These are phyloP conservation scores for Agroathelia rolfsii DNA, from an alignment of 1,284 basidiomycete species.

Conservation along the genomic window DNA sequence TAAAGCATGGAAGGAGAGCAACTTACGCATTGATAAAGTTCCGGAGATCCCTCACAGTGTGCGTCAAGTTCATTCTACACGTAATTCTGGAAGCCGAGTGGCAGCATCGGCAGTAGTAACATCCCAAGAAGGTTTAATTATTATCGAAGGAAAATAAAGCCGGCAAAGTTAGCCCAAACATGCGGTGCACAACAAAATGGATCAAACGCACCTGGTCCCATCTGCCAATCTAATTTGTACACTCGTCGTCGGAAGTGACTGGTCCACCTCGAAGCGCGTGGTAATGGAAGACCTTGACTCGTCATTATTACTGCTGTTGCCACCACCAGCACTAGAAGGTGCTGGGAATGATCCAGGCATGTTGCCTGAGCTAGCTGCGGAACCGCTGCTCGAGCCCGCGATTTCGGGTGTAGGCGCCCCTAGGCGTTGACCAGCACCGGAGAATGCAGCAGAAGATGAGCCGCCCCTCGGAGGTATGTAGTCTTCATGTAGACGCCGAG, in stretches of 20 bases:
- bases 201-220: constrained; percentile 63
- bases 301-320: constrained; percentile 10
- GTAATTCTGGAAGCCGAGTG: constrained; percentile 49
- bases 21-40: constrained; percentile 87
- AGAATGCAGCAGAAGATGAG: constrained; percentile 42
- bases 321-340: constrained; percentile 9
- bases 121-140: constrained; percentile 9
- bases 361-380: constrained; percentile 12
- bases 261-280: constrained; percentile 75
- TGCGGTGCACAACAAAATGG: neutral
- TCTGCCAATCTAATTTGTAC: constrained; percentile 87
- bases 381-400: constrained; percentile 11
- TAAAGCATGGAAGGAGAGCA: neutral
- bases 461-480: constrained; percentile 50
- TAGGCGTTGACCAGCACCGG: constrained; percentile 75
- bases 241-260: constrained; percentile 73
- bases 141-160: neutral
- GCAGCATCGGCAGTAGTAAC: no score
- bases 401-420: constrained; percentile 52
- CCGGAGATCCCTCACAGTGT: constrained; percentile 83
- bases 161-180: neutral
- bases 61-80: constrained; percentile 82
- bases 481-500: constrained; percentile 65
- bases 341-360: constrained; percentile 55
- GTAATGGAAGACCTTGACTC: constrained; percentile 20